phyloP scores from a whole-genome alignment of 306 rosid genomes.

The Macrotyloma uniflorum region DNA sequence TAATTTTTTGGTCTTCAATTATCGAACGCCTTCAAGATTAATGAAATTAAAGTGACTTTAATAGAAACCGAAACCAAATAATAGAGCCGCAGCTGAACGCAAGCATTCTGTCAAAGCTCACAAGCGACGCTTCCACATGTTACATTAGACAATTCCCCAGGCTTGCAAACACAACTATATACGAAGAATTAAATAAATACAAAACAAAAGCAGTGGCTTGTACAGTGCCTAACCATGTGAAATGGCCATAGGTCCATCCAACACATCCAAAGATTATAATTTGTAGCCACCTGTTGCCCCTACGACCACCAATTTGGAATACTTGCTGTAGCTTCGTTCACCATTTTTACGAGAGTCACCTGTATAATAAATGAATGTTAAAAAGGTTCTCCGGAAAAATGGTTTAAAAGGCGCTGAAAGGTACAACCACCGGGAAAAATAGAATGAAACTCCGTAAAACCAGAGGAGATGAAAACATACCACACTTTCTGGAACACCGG shows the following conservation, averaged over 20 bases:
- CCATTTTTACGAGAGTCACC: constrained; percentile 94
- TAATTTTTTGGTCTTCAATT: not conserved
- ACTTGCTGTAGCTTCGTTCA: constrained; percentile 84
- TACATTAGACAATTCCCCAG: not conserved
- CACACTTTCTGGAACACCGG: constrained; percentile 96
- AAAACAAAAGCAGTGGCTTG: constrained; percentile 6
- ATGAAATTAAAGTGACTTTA: not conserved
- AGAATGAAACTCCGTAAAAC: not conserved
- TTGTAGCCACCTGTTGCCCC: not conserved
- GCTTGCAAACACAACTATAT: constrained; percentile 1
- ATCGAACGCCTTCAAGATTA: not conserved
- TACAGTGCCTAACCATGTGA: not conserved
- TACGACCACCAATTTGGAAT: constrained; percentile 83
- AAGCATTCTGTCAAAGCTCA: constrained; percentile 6
- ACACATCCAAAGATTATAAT: not conserved
- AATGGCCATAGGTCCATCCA: constrained; percentile 1
- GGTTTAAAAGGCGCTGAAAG: not conserved
- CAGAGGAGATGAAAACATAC: constrained; percentile 54
- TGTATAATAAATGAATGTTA: constrained; percentile 32
- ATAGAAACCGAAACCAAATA: not conserved
- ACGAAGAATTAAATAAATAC: constrained; percentile 26
- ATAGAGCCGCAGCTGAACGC: not conserved
- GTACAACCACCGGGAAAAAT: not conserved
- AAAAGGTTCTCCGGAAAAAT: not conserved
- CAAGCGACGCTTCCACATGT: not conserved